These are phyloP conservation scores for Penicillium decumbens DNA, from an alignment of 2,329 filamentous ascomycete genomes.

Conservation along the genomic window DNA sequence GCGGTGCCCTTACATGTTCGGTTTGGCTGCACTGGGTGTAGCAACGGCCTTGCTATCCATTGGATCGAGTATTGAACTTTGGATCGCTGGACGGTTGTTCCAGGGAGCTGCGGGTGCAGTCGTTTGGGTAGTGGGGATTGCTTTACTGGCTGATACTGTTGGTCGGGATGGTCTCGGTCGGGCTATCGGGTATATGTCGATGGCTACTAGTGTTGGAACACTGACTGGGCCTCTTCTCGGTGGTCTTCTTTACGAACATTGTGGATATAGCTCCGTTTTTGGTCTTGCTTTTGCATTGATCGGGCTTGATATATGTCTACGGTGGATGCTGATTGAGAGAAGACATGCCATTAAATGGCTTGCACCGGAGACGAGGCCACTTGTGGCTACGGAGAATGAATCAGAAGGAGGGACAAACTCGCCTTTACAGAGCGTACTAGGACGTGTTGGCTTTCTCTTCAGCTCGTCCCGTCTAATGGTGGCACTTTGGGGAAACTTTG, in stretches of 20 bases:
- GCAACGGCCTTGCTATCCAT: neutral
- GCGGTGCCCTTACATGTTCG: neutral
- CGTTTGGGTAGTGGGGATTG: neutral
- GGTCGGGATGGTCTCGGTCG: neutral
- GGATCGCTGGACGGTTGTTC: neutral
- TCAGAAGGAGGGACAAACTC: neutral
- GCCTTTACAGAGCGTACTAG: neutral
- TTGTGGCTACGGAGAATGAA: neutral
- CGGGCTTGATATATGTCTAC: slow-evolving; percentile 56
- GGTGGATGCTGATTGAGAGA: slow-evolving; percentile 57
- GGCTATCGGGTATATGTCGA: neutral
- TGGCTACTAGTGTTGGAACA: neutral
- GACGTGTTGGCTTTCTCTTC: slow-evolving; percentile 40
- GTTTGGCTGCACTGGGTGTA: neutral
- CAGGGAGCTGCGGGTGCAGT: neutral
- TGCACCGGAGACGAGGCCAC: neutral
- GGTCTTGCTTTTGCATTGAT: slow-evolving; percentile 52
- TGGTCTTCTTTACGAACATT: slow-evolving; percentile 52
- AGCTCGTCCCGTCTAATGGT: slow-evolving; percentile 54
- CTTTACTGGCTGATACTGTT: neutral
- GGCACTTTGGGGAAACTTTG: slow-evolving; percentile 53
- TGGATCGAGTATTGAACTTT: neutral
- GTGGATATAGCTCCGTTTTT: slow-evolving; percentile 56
- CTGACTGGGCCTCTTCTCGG: neutral
- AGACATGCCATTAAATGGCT: slow-evolving; percentile 44